Conservation (phyloP, 192 early-diverging fungal species). For the Powellomyces hirtus region DNA sequence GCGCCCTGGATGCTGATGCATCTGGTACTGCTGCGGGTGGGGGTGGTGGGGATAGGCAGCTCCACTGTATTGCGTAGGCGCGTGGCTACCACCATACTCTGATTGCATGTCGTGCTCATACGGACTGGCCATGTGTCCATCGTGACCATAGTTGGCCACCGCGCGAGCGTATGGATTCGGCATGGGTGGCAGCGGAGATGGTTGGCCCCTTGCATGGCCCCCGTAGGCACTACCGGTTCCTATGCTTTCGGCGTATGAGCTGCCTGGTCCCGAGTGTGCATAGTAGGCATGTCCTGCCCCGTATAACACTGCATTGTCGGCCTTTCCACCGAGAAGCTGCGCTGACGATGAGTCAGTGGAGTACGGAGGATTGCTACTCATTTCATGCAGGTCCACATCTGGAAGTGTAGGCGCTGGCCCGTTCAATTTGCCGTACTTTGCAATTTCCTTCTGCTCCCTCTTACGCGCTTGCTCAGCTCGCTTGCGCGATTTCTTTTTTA, state of each 20-base stretch:
- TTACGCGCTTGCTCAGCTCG: conserved; percentile 47
- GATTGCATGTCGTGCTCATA: background rate
- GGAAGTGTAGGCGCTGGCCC: conserved; percentile 26
- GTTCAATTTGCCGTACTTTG: conserved; percentile 15
- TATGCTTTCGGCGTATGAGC: conserved; percentile 6
- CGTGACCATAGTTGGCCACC: background rate
- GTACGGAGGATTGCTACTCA: background rate
- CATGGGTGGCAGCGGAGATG: conserved; percentile 8
- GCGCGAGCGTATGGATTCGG: conserved; percentile 15
- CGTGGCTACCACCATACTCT: conserved; percentile 2
- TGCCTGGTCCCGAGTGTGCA: background rate
- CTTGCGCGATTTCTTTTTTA: conserved; percentile 51
- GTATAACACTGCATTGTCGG: background rate
- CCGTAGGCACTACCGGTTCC: conserved; percentile 2
- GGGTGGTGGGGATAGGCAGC: background rate
- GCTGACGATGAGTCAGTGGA: background rate
- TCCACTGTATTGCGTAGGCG: background rate
- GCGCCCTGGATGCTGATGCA: background rate
- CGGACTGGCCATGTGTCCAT: background rate
- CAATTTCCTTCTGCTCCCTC: conserved; percentile 39
- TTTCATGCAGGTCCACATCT: conserved; percentile 15
- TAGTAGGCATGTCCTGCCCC: background rate
- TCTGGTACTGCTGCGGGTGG: background rate
- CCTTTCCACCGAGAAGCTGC: background rate
- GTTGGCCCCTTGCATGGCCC: background rate